These are phyloP conservation scores for Paraphoma chrysanthemicola DNA, from an alignment of 2,329 filamentous ascomycete species.

Conservation along the genomic window DNA sequence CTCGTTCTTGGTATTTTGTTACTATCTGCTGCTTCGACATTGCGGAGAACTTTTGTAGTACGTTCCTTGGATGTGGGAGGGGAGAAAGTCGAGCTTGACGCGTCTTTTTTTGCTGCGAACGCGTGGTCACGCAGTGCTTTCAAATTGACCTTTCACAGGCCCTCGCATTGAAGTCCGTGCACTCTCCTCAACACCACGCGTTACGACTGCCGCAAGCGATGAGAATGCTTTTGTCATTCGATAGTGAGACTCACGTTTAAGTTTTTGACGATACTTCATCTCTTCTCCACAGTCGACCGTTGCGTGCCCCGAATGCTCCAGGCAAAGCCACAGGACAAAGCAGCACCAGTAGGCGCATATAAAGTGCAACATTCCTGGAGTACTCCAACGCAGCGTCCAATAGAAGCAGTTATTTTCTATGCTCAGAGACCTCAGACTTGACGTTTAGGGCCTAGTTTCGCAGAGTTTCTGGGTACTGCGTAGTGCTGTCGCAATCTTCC, in stretches of 20 bases:
- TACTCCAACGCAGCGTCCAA: no score
- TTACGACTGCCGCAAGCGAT: not conserved
- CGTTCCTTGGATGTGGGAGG: not conserved
- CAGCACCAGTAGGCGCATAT: no score
- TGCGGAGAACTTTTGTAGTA: not conserved
- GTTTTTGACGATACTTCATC: not conserved
- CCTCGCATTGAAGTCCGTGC: not conserved
- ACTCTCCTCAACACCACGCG: not conserved
- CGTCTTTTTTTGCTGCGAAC: slow-evolving; percentile 8
- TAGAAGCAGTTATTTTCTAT: no score
- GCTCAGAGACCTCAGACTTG: no score
- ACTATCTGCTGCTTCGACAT: slow-evolving; percentile 37
- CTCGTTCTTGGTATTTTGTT: slow-evolving; percentile 49
- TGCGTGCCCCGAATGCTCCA: no score
- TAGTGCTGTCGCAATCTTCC: no score
- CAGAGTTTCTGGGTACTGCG: no score
- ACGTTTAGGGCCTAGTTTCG: no score
- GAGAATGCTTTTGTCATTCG: no score
- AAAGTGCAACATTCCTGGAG: no score
- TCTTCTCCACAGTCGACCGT: no score
- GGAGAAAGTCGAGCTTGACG: not conserved
- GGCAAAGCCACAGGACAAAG: no score
- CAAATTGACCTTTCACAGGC: slow-evolving; percentile 36
- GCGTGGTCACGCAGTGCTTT: slow-evolving; percentile 43
- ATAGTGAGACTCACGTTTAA: not conserved